Base-by-base conservation (phyloP, 2,329 filamentous ascomycete genomes). In the Aspergillus nomiae region DNA sequence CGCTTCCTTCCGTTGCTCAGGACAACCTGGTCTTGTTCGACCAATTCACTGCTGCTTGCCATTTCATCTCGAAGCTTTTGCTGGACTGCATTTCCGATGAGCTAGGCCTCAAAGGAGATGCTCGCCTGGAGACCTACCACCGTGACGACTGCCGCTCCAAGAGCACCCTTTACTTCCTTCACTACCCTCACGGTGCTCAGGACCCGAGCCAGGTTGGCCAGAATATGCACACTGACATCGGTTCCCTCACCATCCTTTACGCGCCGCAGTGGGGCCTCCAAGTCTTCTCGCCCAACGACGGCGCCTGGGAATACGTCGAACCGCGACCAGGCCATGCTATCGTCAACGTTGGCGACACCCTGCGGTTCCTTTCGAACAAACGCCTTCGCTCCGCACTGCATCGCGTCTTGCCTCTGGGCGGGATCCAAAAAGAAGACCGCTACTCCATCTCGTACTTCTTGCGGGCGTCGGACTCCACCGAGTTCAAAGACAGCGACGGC, bases 261-360 rank as follows among this genome's bases (percentile, higher is more conserved):
- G 63, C 66, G 21, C 34, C 69, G 9, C 69, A 73, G 54, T 74
- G 70, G 67, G 76, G 76, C 12, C 67, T 78, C 1, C 76, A 79
- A 58, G 61, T 74, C 12, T 51, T 63, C 9, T 55, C 60, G 12
- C 51, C 51, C 21, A 28, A 38, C 9, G 32, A 36, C 16, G 32
- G 38, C 26, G 30, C 41, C 3, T 64, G 60, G 62, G 46, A 28
- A n/a, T 63, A 48, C 45, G 28, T 64, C 7, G 60, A 48, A n/a
- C 65, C 65, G 3, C 34, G 30, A 9, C 28, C 43, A 21, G 50
- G 51, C 54, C 60, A 64, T 55, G 65, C 62, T 5, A 58, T 66
- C 38, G 61, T 66, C 41, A 66, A 66, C 24, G 65, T 66, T 0
- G 65, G 65, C 28, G 65, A 66, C 24, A 56, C 58, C 28, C 50